Base-by-base conservation (phyloP, 768 basidiomycete genomes). In the Tremella mesenterica region DNA sequence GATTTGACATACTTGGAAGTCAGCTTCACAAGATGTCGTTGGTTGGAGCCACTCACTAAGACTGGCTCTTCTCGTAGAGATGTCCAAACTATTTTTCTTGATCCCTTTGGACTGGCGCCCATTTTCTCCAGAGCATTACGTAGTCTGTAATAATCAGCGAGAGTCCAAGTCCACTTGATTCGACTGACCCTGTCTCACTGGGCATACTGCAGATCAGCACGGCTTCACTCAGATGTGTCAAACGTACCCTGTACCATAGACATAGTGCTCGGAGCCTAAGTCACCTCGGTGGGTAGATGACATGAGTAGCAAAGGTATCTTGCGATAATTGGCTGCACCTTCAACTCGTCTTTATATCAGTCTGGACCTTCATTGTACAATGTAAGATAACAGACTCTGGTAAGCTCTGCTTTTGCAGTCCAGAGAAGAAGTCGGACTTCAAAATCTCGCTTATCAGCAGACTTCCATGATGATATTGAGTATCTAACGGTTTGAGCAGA, bases 21-120 rank as follows among this genome's bases (percentile, higher is more conserved):
- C 39, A 64, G 53, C 50, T 46, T 26, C 9, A 43, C 23, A 43
- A 20, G 18, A n/a, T n/a, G n/a, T n/a, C n/a, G n/a, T n/a, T n/a
- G n/a, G n/a, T n/a, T 18, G 36, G 16, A 7, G 8, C n/a, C 14
- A 46, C 65, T 58, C 44, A 69, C 67, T 7, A 96, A 78, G 3
- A 97, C 93, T 23, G 92, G 92, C 76, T 95, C 92, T 85, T 96
- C 91, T 67, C 95, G 80, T 53, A 99, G 72, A 0, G 88, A 92
- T n/a, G 91, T 96, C 95, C 95, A 97, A 56, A 81, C 84, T 13
- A 91, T 85, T 59, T 72, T 79, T 53, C 87, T 85, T 23, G 74
- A 65, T 1, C 90, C 90, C n/a, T 80, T 77, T 13, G 85, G 84
- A 7, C 81, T 82, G 3, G 92, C 95, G 57, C 85, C 80, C 44